These are phyloP conservation scores for Fusarium sp. DNA, from an alignment of 2,329 filamentous ascomycete species.

Conservation along the genomic window DNA sequence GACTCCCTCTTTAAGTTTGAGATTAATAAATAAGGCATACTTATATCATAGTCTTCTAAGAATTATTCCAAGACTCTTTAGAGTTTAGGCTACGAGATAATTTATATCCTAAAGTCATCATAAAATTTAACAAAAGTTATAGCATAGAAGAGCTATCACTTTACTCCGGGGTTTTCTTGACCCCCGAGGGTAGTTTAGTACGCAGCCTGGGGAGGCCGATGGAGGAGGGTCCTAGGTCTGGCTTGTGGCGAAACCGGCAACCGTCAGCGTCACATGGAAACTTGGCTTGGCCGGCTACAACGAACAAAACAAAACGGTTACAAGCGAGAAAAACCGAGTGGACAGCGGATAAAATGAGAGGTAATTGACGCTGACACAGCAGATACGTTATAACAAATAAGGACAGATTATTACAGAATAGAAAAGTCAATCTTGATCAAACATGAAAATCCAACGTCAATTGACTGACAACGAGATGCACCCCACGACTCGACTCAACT, in stretches of 20 bases:
- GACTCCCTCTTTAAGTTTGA: too few relatives aligned
- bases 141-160: too few relatives aligned
- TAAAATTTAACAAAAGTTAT: too few relatives aligned
- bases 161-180: too few relatives aligned
- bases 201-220: constrained; percentile 9
- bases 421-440: neutral
- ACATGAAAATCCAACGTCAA: constrained; percentile 1
- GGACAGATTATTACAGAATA: neutral
- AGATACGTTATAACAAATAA: too few relatives aligned
- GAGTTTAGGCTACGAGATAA: too few relatives aligned
- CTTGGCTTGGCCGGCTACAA: constrained; percentile 10
- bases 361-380: too few relatives aligned
- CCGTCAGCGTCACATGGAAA: constrained; percentile 42
- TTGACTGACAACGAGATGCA: neutral
- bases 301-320: constrained; percentile 13
- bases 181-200: neutral
- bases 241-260: constrained; percentile 34
- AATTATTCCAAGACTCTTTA: too few relatives aligned
- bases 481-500: constrained; percentile 1
- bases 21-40: too few relatives aligned
- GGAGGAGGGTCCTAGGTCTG: neutral
- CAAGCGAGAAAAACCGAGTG: neutral
- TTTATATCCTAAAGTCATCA: too few relatives aligned
- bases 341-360: too few relatives aligned
- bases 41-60: too few relatives aligned